These are phyloP conservation scores for Mucor racemosus DNA, from an alignment of 371 early-diverging fungal species.

Conservation along the genomic window DNA sequence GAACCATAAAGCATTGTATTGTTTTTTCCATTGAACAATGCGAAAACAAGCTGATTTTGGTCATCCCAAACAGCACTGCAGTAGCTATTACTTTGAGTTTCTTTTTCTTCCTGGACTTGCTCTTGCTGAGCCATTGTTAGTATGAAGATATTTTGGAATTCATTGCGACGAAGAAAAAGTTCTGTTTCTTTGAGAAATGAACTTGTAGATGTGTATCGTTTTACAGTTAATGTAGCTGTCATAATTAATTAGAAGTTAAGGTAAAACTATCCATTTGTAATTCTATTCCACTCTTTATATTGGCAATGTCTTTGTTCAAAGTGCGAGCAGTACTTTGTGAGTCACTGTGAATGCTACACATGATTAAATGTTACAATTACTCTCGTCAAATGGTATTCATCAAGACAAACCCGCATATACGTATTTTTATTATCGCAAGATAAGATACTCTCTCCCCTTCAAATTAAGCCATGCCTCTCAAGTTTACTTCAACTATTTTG, in stretches of 20 bases:
- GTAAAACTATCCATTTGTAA: background rate
- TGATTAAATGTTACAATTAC: background rate
- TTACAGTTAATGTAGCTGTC: background rate
- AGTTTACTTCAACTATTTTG: too few relatives aligned
- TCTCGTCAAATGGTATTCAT: constrained; percentile 1
- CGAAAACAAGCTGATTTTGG: background rate
- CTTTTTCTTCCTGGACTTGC: background rate
- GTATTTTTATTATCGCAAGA: too few relatives aligned
- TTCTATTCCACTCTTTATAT: background rate
- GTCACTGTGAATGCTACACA: constrained; percentile 2
- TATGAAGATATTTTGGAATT: background rate
- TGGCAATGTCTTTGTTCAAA: background rate
- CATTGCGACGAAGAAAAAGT: background rate
- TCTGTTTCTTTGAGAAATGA: background rate
- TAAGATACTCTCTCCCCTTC: too few relatives aligned
- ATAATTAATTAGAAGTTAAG: background rate
- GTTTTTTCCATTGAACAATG: background rate
- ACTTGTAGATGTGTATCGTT: background rate
- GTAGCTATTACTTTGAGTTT: background rate
- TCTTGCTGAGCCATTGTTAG: background rate
- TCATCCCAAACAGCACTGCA: constrained; percentile 4
- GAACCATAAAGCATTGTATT: constrained; percentile 6
- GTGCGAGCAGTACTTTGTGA: background rate
- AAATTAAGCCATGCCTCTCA: too few relatives aligned
- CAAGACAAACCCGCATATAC: too few relatives aligned